Conservation (phyloP, 2,329 filamentous ascomycete genomes). For the Rosellinia necatrix region DNA sequence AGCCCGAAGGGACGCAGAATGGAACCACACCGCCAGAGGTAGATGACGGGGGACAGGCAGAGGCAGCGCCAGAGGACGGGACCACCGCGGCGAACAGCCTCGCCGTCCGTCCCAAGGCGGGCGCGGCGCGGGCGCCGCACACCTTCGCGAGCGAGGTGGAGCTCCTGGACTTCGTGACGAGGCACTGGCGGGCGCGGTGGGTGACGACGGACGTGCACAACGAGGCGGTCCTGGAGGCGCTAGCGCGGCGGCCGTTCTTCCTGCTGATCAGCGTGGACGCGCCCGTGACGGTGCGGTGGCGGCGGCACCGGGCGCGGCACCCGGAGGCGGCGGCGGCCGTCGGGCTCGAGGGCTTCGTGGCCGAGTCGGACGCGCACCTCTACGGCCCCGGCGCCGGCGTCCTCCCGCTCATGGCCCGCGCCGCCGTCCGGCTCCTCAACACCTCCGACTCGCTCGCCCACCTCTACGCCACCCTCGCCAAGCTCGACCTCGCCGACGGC, state of each 20-base stretch:
- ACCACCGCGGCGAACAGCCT: not conserved
- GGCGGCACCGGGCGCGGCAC: conserved; percentile 64
- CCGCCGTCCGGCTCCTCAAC: conserved; percentile 86
- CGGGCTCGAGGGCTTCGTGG: conserved; percentile 60
- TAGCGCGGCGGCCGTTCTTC: conserved; percentile 86
- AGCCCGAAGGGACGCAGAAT: not conserved
- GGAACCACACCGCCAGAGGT: not conserved
- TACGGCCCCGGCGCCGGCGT: conserved; percentile 70
- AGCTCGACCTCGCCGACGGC: conserved; percentile 76
- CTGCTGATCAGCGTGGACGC: conserved; percentile 90
- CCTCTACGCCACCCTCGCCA: conserved; percentile 72
- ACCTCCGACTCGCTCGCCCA: conserved; percentile 72
- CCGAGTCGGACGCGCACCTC: conserved; percentile 71
- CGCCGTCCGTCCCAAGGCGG: conserved; percentile 2
- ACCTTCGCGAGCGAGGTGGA: conserved; percentile 66
- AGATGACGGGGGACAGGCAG: not conserved
- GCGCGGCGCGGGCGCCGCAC: conserved; percentile 31
- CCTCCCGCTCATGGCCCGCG: conserved; percentile 77
- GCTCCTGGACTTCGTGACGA: conserved; percentile 84
- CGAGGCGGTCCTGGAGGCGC: conserved; percentile 72
- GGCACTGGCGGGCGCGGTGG: conserved; percentile 80
- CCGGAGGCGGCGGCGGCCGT: conserved; percentile 28
- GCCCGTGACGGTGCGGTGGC: conserved; percentile 82
- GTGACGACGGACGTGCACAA: conserved; percentile 84
- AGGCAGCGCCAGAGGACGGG: not conserved